Percentiles rank a stretch among this genome's conserved stretches.
Evolutionary conservation across 1,284 basidiomycete species (phyloP).

Genomic region (Ceratobasidium sp.): DNA sequence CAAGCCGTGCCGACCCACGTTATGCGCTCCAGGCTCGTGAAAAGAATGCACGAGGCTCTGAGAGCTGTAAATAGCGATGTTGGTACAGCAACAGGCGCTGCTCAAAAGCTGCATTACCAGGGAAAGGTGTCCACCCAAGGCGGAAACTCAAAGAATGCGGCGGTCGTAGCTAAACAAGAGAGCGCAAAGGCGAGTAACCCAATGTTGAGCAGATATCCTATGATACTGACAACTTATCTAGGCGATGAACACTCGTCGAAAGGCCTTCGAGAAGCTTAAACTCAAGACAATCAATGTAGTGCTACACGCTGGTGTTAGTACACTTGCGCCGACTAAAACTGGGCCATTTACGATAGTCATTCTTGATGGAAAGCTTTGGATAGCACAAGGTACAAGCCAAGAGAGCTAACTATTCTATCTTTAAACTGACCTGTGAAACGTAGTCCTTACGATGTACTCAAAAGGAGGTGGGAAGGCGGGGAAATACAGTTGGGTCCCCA

Average conservation of each 20-base stretch:
- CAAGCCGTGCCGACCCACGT: not conserved
- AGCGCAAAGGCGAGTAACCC: no score
- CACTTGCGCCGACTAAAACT: not conserved
- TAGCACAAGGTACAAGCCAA: not conserved
- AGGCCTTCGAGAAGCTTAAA: no score
- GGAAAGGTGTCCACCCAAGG: not conserved
- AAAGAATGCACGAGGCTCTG: slow-evolving; percentile 29
- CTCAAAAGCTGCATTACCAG: slow-evolving; percentile 10
- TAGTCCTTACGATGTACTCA: slow-evolving; percentile 5
- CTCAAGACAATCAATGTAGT: no score
- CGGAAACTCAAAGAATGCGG: slow-evolving; percentile 32
- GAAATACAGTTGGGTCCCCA: no score
- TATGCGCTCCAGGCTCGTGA: slow-evolving; percentile 8
- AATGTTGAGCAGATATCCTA: no score
- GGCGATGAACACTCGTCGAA: no score
- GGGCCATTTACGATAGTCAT: not conserved
- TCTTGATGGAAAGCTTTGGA: not conserved
- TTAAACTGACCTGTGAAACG: not conserved
- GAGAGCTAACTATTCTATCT: no score
- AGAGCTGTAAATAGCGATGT: slow-evolving; percentile 14
- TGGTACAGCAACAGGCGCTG: not conserved
- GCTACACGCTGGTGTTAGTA: not conserved
- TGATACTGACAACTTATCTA: no score
- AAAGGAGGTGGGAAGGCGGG: not conserved
- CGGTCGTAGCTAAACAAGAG: slow-evolving; percentile 29